A percentile compares a stretch with the other conserved stretches of the same genome.
These are phyloP conservation scores for Erysimum cheiri DNA, from an alignment of 441 rosid species.

Conservation along the genomic window DNA sequence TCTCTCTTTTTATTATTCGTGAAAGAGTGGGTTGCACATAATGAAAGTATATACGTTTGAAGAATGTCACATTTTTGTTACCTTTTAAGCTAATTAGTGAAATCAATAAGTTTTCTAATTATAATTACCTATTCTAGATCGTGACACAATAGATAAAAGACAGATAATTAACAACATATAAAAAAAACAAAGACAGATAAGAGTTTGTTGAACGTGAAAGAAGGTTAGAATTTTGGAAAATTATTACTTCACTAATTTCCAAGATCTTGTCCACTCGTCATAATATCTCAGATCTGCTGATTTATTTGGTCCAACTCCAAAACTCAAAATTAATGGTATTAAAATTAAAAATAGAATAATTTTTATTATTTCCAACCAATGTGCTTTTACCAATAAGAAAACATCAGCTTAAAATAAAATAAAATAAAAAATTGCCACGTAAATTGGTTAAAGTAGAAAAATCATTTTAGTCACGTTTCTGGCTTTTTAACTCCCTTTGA, in stretches of 20 bases:
- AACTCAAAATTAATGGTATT: background rate
- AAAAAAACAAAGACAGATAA: background rate
- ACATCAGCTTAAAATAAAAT: too few species aligned
- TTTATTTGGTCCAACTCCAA: slow-evolving; percentile 5
- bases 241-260: background rate
- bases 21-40: slow-evolving; percentile 35
- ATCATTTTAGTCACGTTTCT: slow-evolving; percentile 28
- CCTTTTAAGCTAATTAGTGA: background rate
- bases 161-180: background rate
- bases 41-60: background rate
- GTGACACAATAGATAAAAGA: slow-evolving; percentile 5
- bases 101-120: background rate
- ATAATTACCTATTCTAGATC: background rate
- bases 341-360: background rate
- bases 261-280: slow-evolving; percentile 29
- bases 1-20: background rate
- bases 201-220: slow-evolving; percentile 13
- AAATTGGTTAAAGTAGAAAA: slow-evolving; percentile 7
- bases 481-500: slow-evolving; percentile 1
- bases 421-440: too few species aligned
- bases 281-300: slow-evolving; percentile 16
- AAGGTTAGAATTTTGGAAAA: background rate
- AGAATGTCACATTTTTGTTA: background rate
- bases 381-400: too few species aligned
- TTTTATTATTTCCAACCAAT: background rate